phyloP scores from a whole-genome alignment of 176 grass and related monocot genomes.

The Avena eriantha region DNA sequence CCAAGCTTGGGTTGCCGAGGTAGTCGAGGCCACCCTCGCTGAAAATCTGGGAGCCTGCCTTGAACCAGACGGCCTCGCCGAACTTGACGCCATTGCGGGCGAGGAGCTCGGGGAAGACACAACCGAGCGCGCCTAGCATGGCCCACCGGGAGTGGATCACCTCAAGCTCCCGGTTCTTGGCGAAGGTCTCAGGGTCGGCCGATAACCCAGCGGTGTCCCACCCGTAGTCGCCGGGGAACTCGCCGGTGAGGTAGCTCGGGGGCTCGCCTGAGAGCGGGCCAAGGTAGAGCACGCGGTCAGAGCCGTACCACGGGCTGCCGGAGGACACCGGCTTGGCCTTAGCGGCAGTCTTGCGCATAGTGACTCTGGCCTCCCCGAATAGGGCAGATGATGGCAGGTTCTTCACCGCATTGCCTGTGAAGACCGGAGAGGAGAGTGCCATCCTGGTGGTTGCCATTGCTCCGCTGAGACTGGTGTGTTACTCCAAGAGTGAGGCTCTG shows the following conservation, averaged over 20 bases:
- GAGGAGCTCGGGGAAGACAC: slow-evolving; percentile 86
- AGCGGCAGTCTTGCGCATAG: slow-evolving; percentile 61
- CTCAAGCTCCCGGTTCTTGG: slow-evolving; percentile 90
- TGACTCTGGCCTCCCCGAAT: slow-evolving; percentile 50
- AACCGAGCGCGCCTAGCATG: slow-evolving; percentile 86
- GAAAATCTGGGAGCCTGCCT: slow-evolving; percentile 85
- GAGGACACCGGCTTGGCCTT: slow-evolving; percentile 54
- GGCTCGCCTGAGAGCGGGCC: slow-evolving; percentile 80
- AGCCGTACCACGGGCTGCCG: slow-evolving; percentile 85
- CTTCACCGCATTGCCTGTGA: slow-evolving; percentile 56
- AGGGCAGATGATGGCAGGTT: slow-evolving; percentile 34
- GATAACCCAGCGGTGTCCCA: slow-evolving; percentile 83
- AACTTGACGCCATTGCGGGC: slow-evolving; percentile 86
- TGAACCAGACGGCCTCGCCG: slow-evolving; percentile 94
- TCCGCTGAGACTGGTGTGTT: not conserved
- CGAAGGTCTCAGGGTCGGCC: slow-evolving; percentile 81
- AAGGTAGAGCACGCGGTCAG: slow-evolving; percentile 74
- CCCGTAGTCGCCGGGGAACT: slow-evolving; percentile 92
- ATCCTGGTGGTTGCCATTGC: slow-evolving; percentile 58
- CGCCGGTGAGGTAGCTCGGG: slow-evolving; percentile 79
- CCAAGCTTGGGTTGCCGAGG: slow-evolving; percentile 79
- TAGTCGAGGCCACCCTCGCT: slow-evolving; percentile 88
- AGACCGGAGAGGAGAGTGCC: slow-evolving; percentile 62
- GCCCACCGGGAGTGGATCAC: slow-evolving; percentile 90
- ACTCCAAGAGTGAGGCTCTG: not conserved